Conservation (phyloP, 2,329 filamentous ascomycete species). For the Lecanoromycetidae sp. region DNA sequence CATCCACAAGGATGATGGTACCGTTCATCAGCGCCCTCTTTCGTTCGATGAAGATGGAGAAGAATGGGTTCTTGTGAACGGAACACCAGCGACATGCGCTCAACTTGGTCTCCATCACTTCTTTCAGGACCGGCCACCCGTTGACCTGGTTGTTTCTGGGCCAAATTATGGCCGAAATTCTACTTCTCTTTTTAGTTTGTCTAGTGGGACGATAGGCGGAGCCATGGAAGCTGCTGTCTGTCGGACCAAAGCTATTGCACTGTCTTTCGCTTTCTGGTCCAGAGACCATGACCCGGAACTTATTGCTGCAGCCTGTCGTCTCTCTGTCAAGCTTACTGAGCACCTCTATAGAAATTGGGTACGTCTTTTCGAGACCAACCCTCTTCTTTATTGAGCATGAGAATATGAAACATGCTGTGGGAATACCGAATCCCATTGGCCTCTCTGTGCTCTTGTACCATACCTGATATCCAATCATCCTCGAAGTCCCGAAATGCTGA, state of each 20-base stretch:
- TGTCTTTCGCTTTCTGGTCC: slow-evolving; percentile 84
- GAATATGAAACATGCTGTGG: too few species aligned
- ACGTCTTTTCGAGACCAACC: too few species aligned
- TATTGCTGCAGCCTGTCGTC: slow-evolving; percentile 62
- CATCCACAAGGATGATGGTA: slow-evolving; percentile 52
- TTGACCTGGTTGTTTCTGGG: slow-evolving; percentile 67
- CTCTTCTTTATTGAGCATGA: too few species aligned
- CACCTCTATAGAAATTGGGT: slow-evolving; percentile 46
- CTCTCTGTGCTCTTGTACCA: too few species aligned
- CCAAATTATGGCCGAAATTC: slow-evolving; percentile 78
- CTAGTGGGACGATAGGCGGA: slow-evolving; percentile 64
- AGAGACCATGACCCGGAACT: slow-evolving; percentile 71
- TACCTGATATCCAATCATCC: too few species aligned
- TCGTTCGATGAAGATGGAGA: slow-evolving; percentile 45
- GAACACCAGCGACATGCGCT: slow-evolving; percentile 67
- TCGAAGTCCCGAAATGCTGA: too few species aligned
- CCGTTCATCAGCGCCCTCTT: slow-evolving; percentile 46
- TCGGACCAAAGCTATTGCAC: slow-evolving; percentile 58
- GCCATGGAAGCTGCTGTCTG: slow-evolving; percentile 68
- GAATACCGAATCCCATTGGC: too few species aligned
- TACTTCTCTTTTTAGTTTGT: slow-evolving; percentile 66
- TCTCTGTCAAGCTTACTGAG: slow-evolving; percentile 67
- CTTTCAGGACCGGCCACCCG: slow-evolving; percentile 56
- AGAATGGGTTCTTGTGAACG: slow-evolving; percentile 72
- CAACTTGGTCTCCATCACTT: slow-evolving; percentile 75